Conservation (phyloP, 129 eudicot genomes). For the Helichrysum umbraculigerum region DNA sequence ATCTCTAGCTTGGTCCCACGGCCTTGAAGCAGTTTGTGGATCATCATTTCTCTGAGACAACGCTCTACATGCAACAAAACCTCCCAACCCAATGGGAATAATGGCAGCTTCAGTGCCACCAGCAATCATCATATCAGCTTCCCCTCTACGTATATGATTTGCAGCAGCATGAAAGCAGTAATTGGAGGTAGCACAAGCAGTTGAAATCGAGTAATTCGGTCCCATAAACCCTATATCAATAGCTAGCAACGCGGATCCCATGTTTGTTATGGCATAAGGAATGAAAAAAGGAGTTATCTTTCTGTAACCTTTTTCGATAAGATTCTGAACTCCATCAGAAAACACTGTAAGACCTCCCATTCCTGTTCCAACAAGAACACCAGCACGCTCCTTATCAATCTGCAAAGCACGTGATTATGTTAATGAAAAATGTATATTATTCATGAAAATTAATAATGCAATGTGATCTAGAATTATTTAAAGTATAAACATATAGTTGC, state of each 20-base stretch:
- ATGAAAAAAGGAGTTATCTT: conserved; percentile 93
- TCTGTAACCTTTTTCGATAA: conserved; percentile 84
- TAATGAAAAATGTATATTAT: not conserved
- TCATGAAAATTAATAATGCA: too few species aligned
- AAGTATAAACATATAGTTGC: too few species aligned
- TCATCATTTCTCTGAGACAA: conserved; percentile 98
- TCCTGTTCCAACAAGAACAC: conserved; percentile 97
- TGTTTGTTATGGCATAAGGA: conserved; percentile 94
- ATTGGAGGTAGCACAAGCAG: conserved; percentile 99
- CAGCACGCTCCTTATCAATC: conserved; percentile 92
- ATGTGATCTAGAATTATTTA: too few species aligned
- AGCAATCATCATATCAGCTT: conserved; percentile 98
- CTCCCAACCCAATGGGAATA: conserved; percentile 92
- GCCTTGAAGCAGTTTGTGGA: conserved; percentile 92
- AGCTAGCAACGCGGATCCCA: conserved; percentile 94
- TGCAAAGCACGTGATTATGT: conserved; percentile 28
- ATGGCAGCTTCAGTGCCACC: conserved; percentile 99
- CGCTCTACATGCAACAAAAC: conserved; percentile 99
- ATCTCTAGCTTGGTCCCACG: conserved; percentile 96
- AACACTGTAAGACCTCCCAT: conserved; percentile 97
- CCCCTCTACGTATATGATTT: conserved; percentile 95
- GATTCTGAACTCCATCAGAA: conserved; percentile 83
- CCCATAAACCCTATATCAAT: conserved; percentile 97
- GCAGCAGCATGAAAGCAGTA: conserved; percentile 98
- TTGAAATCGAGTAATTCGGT: conserved; percentile 93